Conservation (phyloP, 2,329 filamentous ascomycete genomes). For the Daldinia eschscholtzii region DNA sequence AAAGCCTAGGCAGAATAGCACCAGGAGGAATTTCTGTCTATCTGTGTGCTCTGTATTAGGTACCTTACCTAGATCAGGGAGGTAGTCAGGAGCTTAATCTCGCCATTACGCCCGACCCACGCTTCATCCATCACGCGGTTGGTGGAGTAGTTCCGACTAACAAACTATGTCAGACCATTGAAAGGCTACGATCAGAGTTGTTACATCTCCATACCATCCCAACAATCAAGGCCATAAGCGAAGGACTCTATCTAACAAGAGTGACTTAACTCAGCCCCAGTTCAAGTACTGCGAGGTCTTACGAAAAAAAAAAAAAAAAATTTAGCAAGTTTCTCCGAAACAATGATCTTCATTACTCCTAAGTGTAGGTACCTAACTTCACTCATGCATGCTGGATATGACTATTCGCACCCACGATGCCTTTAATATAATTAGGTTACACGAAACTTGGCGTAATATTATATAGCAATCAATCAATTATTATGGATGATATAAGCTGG, state of each 20-base stretch:
- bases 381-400: background rate
- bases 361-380: background rate
- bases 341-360: background rate
- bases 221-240: background rate
- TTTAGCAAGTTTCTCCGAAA: background rate
- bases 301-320: background rate
- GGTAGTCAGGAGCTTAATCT: background rate
- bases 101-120: background rate
- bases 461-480: background rate
- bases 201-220: background rate
- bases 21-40: background rate
- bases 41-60: background rate
- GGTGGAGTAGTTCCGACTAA: background rate
- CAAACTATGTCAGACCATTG: background rate
- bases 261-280: background rate
- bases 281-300: background rate
- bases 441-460: background rate
- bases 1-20: background rate
- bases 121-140: too few relatives aligned
- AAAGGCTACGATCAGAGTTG: background rate
- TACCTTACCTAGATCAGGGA: background rate
- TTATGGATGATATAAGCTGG: background rate
- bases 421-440: background rate
- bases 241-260: background rate
- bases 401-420: background rate